A percentile compares a stretch with the other conserved stretches of the same genome.
phyloP scores from a whole-genome alignment of 345 rosid genomes.

The Euphorbia lathyris region DNA sequence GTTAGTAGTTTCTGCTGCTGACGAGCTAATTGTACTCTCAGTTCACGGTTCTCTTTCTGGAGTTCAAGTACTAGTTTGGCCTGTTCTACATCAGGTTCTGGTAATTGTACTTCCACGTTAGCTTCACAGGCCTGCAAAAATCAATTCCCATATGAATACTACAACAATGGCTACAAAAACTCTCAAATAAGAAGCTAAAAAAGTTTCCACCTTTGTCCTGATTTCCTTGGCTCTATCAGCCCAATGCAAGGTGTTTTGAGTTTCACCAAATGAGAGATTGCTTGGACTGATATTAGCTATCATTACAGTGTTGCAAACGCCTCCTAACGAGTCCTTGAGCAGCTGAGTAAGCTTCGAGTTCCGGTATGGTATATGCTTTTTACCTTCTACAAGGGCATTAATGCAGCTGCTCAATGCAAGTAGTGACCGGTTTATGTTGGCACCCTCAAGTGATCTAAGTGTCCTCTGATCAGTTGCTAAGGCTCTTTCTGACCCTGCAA shows the following conservation, averaged over 20 bases:
- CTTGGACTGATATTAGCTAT: conserved; percentile 93
- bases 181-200: conserved; percentile 1
- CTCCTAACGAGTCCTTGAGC: conserved; percentile 90
- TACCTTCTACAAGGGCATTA: conserved; percentile 95
- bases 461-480: conserved; percentile 91
- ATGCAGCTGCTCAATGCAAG: conserved; percentile 93
- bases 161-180: background rate
- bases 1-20: conserved; percentile 71
- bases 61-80: conserved; percentile 73
- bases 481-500: conserved; percentile 99
- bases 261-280: conserved; percentile 83
- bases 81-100: conserved; percentile 53
- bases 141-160: background rate
- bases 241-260: conserved; percentile 96
- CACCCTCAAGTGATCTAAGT: conserved; percentile 86
- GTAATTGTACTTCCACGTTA: conserved; percentile 45
- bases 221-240: conserved; percentile 95
- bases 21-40: conserved; percentile 65
- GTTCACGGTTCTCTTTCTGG: conserved; percentile 81
- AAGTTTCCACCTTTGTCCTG: conserved; percentile 46
- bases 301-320: conserved; percentile 90
- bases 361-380: conserved; percentile 85
- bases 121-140: conserved; percentile 46
- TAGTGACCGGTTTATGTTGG: conserved; percentile 89
- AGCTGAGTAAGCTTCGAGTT: conserved; percentile 97